Evolutionary conservation across 805 yeast species (phyloP).

Genomic region (Debaryomyces hansenii): DNA sequence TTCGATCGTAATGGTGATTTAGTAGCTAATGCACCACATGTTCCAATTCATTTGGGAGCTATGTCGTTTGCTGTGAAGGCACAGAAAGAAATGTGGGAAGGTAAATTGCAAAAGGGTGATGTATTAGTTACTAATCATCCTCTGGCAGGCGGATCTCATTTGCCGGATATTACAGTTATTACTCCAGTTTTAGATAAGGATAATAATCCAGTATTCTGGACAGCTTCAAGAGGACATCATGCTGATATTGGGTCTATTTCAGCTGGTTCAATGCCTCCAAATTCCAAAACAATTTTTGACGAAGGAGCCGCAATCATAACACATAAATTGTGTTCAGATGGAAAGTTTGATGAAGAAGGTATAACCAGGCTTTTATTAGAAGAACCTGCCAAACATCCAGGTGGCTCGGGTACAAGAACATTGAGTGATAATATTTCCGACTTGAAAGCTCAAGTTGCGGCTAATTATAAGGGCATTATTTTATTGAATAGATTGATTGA

Average conservation of each 20-base stretch:
- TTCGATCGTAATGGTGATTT: constrained; percentile 43
- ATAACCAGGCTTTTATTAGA: constrained; percentile 59
- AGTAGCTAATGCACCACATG: constrained; percentile 48
- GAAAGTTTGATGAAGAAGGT: constrained; percentile 67
- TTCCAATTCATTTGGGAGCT: constrained; percentile 47
- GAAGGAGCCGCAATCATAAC: constrained; percentile 86
- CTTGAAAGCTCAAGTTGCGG: constrained; percentile 56
- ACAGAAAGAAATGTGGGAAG: constrained; percentile 40
- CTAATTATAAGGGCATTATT: constrained; percentile 77
- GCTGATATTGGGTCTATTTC: constrained; percentile 88
- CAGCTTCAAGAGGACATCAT: constrained; percentile 91
- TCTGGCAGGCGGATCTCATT: constrained; percentile 35
- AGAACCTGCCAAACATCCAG: constrained; percentile 74
- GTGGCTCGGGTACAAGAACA: constrained; percentile 83
- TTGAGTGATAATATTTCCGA: constrained; percentile 74
- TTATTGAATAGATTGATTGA: constrained; percentile 57
- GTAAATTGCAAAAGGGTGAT: constrained; percentile 40
- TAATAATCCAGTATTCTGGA: constrained; percentile 67
- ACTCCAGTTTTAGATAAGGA: constrained; percentile 64
- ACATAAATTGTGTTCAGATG: constrained; percentile 64
- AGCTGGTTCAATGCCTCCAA: constrained; percentile 92
- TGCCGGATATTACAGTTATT: constrained; percentile 71
- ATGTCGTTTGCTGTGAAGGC: constrained; percentile 49
- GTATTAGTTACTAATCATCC: constrained; percentile 44
- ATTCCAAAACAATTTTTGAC: constrained; percentile 74